Conservation (phyloP, 371 early-diverging fungal genomes). For the Lichtheimia hyalospora region DNA sequence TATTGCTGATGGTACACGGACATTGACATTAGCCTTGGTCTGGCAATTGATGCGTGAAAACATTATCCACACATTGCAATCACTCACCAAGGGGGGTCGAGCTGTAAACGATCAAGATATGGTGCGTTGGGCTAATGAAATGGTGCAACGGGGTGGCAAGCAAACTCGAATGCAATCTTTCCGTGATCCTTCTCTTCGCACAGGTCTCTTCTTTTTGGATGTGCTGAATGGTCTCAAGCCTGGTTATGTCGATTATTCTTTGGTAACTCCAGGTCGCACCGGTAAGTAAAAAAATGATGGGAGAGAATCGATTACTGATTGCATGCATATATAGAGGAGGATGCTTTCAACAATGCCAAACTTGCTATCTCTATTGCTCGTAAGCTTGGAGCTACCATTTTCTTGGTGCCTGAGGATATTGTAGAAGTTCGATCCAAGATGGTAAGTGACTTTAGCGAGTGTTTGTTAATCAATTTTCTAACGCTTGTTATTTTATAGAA, state of each 20-base stretch:
- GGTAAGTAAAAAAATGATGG: conserved; percentile 10
- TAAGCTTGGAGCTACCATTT: conserved; percentile 97
- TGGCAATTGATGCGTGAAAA: conserved; percentile 99
- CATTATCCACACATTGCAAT: conserved; percentile 88
- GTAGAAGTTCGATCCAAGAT: conserved; percentile 91
- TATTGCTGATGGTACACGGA: conserved; percentile 88
- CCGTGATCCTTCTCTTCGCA: conserved; percentile 78
- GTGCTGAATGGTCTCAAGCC: conserved; percentile 90
- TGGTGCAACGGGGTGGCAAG: conserved; percentile 71
- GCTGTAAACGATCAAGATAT: conserved; percentile 90
- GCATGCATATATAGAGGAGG: conserved; percentile 62
- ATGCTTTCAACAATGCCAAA: conserved; percentile 88
- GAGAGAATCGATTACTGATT: too few relatives aligned
- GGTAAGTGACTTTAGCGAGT: conserved; percentile 43
- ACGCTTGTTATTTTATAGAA: conserved; percentile 49
- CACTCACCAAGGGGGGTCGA: conserved; percentile 76
- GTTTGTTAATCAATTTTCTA: neutral
- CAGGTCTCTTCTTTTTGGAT: conserved; percentile 85
- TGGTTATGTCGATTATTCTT: conserved; percentile 86
- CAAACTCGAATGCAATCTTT: conserved; percentile 73
- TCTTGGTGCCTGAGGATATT: conserved; percentile 96
- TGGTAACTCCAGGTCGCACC: conserved; percentile 75
- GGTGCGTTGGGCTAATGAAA: conserved; percentile 92
- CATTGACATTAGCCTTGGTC: conserved; percentile 82
- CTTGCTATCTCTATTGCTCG: conserved; percentile 97